phyloP scores from a whole-genome alignment of 805 yeast species.

The Danielozyma ontarioensis region DNA sequence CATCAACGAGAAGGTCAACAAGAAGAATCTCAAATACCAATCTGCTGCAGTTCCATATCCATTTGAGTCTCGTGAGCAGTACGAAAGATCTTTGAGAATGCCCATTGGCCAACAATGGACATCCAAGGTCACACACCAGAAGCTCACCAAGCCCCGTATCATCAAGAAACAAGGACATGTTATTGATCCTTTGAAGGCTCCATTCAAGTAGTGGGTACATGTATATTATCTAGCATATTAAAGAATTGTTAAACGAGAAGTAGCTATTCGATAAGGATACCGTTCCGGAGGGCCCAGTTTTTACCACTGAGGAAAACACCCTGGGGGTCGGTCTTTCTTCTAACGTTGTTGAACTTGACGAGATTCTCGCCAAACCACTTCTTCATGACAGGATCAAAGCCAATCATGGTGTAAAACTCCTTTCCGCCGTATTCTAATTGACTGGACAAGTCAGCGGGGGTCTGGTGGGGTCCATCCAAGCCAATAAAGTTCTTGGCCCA shows the following conservation, averaged over 20 bases:
- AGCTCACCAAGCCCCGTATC: slow-evolving; percentile 82
- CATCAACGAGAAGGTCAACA: slow-evolving; percentile 80
- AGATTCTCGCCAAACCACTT: slow-evolving; percentile 81
- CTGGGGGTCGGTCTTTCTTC: slow-evolving; percentile 71
- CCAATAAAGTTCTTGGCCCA: slow-evolving; percentile 97
- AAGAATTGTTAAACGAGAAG: too few relatives aligned
- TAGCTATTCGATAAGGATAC: slow-evolving; percentile 42
- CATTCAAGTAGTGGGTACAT: slow-evolving; percentile 46
- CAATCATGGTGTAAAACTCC: slow-evolving; percentile 70
- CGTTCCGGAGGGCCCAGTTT: slow-evolving; percentile 81
- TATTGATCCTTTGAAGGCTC: slow-evolving; percentile 86
- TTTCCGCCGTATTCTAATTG: slow-evolving; percentile 37
- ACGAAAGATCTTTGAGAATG: slow-evolving; percentile 88
- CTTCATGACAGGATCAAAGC: slow-evolving; percentile 61
- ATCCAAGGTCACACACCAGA: slow-evolving; percentile 79
- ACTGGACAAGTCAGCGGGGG: slow-evolving; percentile 32
- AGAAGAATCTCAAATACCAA: slow-evolving; percentile 80
- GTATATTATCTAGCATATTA: too few relatives aligned
- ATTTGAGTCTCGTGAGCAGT: slow-evolving; percentile 87
- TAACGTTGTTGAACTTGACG: slow-evolving; percentile 51
- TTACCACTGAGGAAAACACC: slow-evolving; percentile 74
- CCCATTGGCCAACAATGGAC: slow-evolving; percentile 99
- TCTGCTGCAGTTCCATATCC: slow-evolving; percentile 93
- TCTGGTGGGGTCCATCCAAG: slow-evolving; percentile 29
- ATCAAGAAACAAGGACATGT: slow-evolving; percentile 83